These are phyloP conservation scores for Aspergillus viridinutans DNA, from an alignment of 2,329 filamentous ascomycete genomes.

Conservation along the genomic window DNA sequence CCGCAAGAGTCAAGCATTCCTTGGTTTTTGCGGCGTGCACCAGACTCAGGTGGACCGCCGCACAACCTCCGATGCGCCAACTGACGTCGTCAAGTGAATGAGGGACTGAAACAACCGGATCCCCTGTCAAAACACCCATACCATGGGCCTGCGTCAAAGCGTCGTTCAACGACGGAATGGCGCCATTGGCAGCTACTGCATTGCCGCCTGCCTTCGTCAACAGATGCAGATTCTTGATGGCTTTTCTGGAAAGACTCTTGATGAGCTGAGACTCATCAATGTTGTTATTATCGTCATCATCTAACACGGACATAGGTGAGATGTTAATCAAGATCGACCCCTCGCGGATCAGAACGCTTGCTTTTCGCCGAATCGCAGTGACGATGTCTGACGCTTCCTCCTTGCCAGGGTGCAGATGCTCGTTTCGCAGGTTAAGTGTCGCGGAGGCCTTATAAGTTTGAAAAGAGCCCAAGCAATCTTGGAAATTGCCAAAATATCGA, in stretches of 20 bases:
- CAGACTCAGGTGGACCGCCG: conserved; percentile 77
- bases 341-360: conserved; percentile 76
- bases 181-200: conserved; percentile 80
- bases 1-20: conserved; percentile 68
- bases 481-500: conserved; percentile 91
- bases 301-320: conserved; percentile 72
- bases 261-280: conserved; percentile 70
- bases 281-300: conserved; percentile 71
- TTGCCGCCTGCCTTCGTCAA: conserved; percentile 70
- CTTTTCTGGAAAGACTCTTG: conserved; percentile 68
- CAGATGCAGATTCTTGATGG: conserved; percentile 63
- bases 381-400: conserved; percentile 91
- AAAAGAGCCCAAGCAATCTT: conserved; percentile 92
- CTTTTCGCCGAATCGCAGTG: conserved; percentile 79
- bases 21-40: conserved; percentile 70
- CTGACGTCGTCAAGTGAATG: conserved; percentile 85
- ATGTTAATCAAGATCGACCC: conserved; percentile 77
- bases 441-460: conserved; percentile 95
- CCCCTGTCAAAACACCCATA: conserved; percentile 74
- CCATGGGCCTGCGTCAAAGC: conserved; percentile 78
- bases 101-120: conserved; percentile 74
- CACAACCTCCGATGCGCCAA: conserved; percentile 90
- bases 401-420: conserved; percentile 81
- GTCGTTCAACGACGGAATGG: conserved; percentile 81
- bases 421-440: conserved; percentile 83